Evolutionary conservation across 2,329 filamentous ascomycete species (phyloP), one percentile per base, ranked within the genome.

Genomic region (Trichoderma sp.): DNA sequence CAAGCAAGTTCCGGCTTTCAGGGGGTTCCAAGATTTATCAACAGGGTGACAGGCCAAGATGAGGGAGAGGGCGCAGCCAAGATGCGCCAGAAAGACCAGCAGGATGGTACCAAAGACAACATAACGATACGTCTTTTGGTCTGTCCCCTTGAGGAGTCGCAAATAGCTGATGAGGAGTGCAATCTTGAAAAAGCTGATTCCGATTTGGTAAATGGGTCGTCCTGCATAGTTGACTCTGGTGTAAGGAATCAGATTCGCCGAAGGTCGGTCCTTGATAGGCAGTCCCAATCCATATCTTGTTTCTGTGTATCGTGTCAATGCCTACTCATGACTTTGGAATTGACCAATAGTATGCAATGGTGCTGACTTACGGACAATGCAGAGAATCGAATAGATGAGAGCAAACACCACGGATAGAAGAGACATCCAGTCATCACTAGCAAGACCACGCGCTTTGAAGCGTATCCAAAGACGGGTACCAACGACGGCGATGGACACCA

Each of bases 141-240:
- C 85, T 0, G 87, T 89, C 1, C 86, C 85, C 59, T 85, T 85
- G 41, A 90, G 82, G 2, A 90, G 84, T 6, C 87, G 85, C 21
- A 89, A 80, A 77, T 89, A 90, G 77, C 86, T 88, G 78, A 89
- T 85, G 75, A 88, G 82, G 2, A 90, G 82, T 0, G 88, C 87
- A 33, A 89, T 85, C 79, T 90, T 90, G 84, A 90, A 90, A 75
- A 88, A 88, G 76, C 86, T 87, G 79, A 90, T 88, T 50, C 88
- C 88, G 8, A 89, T 67, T 76, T 89, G 88, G 76, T 90, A 90
- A 62, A 90, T 85, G 0, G 88, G 88, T 3, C 88, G 85, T 2
- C 88, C 88, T 6, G 86, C 86, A 77, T 85, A 90, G 79, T 90
- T 90, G 78, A 88, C 81, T 73, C 87, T 79, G 0, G 86, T 87